These are phyloP conservation scores for Emericellopsis atlantica DNA, from an alignment of 2,329 filamentous ascomycete genomes.

Conservation along the genomic window DNA sequence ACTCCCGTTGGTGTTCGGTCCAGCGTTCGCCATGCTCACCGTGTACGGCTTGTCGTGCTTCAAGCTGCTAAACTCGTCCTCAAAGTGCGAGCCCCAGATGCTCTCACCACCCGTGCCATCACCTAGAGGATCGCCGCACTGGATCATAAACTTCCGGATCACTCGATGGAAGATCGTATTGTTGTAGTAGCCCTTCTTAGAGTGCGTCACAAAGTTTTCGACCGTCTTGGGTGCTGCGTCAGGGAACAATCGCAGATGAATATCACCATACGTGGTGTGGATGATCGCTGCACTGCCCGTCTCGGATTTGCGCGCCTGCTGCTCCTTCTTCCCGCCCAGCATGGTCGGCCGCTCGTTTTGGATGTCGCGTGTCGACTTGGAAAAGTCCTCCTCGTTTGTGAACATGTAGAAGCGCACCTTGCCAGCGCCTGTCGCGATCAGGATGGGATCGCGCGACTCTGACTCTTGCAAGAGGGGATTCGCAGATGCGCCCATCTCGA, in stretches of 20 bases:
- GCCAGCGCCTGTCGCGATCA: constrained; percentile 70
- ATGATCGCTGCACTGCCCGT: constrained; percentile 70
- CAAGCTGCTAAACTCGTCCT: constrained; percentile 83
- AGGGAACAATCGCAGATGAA: constrained; percentile 85
- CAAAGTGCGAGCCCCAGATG: constrained; percentile 90
- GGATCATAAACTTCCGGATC: constrained; percentile 98
- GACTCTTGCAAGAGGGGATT: constrained; percentile 91
- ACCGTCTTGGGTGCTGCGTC: constrained; percentile 88
- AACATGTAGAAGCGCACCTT: constrained; percentile 98
- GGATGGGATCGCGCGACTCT: constrained; percentile 78
- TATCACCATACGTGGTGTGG: constrained; percentile 90
- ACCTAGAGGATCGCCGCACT: constrained; percentile 87
- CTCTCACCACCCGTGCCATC: constrained; percentile 81
- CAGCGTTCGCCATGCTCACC: constrained; percentile 94
- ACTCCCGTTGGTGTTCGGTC: constrained; percentile 86
- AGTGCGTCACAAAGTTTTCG: constrained; percentile 93
- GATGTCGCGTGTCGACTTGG: constrained; percentile 75
- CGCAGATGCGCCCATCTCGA: constrained; percentile 91
- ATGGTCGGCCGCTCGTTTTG: constrained; percentile 86
- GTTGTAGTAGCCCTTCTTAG: constrained; percentile 88
- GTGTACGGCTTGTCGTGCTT: constrained; percentile 96
- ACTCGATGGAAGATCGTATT: constrained; percentile 95
- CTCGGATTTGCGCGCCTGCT: constrained; percentile 46
- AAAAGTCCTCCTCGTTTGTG: constrained; percentile 75
- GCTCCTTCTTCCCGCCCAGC: constrained; percentile 42